Percentiles rank a stretch among this genome's conserved stretches.
Conservation (phyloP, 2,329 filamentous ascomycete species). For the Alternaria longipes region DNA sequence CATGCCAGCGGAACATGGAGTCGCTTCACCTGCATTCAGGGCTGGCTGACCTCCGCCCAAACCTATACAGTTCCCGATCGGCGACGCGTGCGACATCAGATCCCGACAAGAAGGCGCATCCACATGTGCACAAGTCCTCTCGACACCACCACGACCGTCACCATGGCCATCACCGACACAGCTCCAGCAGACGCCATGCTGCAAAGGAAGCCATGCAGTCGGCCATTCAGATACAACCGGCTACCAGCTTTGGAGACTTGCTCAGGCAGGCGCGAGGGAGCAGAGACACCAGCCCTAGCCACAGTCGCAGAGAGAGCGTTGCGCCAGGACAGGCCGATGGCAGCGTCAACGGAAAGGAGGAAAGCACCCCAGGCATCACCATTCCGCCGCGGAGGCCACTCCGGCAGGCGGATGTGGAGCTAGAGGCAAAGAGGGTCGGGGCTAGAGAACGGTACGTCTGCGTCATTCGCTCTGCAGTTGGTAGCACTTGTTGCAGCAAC, state of each 20-base stretch:
- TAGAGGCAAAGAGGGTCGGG: slow-evolving; percentile 47
- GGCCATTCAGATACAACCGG: slow-evolving; percentile 55
- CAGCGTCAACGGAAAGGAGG: slow-evolving; percentile 16
- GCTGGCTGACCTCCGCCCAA: slow-evolving; percentile 32
- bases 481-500: not conserved
- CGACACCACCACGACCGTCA: slow-evolving; percentile 43
- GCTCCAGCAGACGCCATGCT: slow-evolving; percentile 44
- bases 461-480: not conserved
- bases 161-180: slow-evolving; percentile 40
- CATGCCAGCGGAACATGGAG: slow-evolving; percentile 34
- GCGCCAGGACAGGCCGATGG: slow-evolving; percentile 22
- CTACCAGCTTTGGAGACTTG: slow-evolving; percentile 56
- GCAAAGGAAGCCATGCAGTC: slow-evolving; percentile 57
- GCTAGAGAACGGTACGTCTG: slow-evolving; percentile 50
- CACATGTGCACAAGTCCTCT: slow-evolving; percentile 28
- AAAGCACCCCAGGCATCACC: slow-evolving; percentile 19
- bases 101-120: slow-evolving; percentile 40
- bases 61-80: slow-evolving; percentile 32
- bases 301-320: slow-evolving; percentile 43
- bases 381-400: slow-evolving; percentile 41
- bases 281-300: slow-evolving; percentile 40
- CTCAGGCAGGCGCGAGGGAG: slow-evolving; percentile 50
- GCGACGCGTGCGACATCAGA: slow-evolving; percentile 40
- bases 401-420: slow-evolving; percentile 51
- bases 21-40: slow-evolving; percentile 31